Base-by-base conservation (phyloP, 441 rosid genomes). In the Raphanus hybrid region DNA sequence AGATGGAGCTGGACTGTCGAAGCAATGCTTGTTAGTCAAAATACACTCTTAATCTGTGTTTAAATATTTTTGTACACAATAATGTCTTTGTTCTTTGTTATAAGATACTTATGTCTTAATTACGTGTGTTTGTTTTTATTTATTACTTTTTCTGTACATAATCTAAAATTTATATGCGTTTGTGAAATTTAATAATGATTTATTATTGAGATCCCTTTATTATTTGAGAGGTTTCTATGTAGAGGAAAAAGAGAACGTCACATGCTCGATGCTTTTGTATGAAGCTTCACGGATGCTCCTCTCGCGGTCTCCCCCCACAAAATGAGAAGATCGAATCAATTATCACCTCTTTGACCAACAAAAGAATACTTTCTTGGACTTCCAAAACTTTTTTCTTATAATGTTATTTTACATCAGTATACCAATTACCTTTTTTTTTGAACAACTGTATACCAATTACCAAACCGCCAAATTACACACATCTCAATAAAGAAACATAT, bases 221-320 rank as follows among this genome's bases (percentile, higher is more conserved):
- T 78, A 50, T 35, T 66, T 2, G 61, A 72, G 8, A 66, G 34
- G 26, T 54, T 54, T 54, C 23, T 59, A 9, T 14, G 54, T 57
- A 14, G 72, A 59, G 67, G 61, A 72, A 37, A 27, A 62, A 64
- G 70, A 39, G 45, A 55, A 55, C 12, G 75, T 69, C 78, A 79
- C 82, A 79, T 74, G 79, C 64, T 43, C 11, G 55, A 69, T 68
- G 78, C 75, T 43, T 74, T 57, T 57, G 63, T 43, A 23, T 34
- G 82, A 79, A 79, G 72, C 75, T 79, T 79, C 82, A 69, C 70
- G 75, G 78, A 43, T 79, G 74, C 77, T 61, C 66, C 67, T 37
- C 69, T 68, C 35, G 10, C 12, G 74, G 77, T 39, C 69, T 41
- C 69, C 62, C 59, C 75, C 75, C 78, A 74, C 59, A 34, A 58